Base-by-base conservation (phyloP, 2,329 filamentous ascomycete species). In the Apiospora kogelbergensis region DNA sequence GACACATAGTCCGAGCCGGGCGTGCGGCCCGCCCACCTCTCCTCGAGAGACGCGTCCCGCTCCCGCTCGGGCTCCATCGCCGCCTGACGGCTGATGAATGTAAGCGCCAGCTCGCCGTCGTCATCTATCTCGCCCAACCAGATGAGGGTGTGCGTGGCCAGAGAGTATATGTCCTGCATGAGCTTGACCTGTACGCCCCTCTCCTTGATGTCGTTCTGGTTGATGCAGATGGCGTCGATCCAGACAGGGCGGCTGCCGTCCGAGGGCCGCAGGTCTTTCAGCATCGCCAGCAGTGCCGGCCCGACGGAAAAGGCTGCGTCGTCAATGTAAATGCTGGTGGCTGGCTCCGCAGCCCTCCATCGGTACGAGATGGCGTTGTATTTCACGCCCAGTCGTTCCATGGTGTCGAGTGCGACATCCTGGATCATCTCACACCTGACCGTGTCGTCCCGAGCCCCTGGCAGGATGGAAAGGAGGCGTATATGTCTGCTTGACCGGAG, bases 191-290 rank as follows among this genome's bases (percentile, higher is more conserved):
- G 73, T 13, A 65, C 40, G 1, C 68, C 67, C n/a, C 68, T 68
- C 65, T 73, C 71, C 30, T 40, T 44, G 3, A 67, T 10, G 44
- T 73, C 69, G 24, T 70, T 68, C 68, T 74, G 72, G 37, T 73
- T 72, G 68, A 74, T 73, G 68, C 71, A 73, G 26, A 74, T 66
- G 7, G 70, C 68, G 65, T 74, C 73, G 24, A 73, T 68, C 72
- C 73, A 74, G 24, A 73, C 44, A 6, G 44, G 44, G 20, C 44
- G 44, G 44, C 44, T n/a, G 44, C 44, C 44, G 44, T 10, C 6
- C 44, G 6, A 1, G 6, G 44, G 44, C 3, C 44, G 44, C 44
- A 46, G 20, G 44, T n/a, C 44, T 10, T 46, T 22, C 20, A 46
- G 9, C 44, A 46, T 46, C 20, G 44, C 44, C 6, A 46, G 44